Evolutionary conservation across 179 eudicot species (phyloP), one percentile per base, ranked within the genome.

Genomic region (Gypsophila paniculata): DNA sequence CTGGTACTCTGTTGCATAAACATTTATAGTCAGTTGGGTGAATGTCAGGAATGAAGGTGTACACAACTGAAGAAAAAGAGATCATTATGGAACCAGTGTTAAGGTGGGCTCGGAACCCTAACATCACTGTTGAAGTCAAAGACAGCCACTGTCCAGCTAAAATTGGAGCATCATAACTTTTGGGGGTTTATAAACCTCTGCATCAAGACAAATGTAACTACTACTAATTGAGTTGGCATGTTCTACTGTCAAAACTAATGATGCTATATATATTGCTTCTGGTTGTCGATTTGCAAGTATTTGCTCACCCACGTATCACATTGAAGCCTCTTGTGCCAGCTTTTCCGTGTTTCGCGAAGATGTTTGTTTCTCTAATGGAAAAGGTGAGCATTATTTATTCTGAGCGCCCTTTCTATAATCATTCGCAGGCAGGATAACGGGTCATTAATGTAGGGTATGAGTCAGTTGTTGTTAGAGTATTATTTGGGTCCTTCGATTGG

Each of bases 311-410:
- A 21, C 96, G 97, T n/a, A 84, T 93, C 61, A 89, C 96, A 54
- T 77, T 93, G 58, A 93, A 93, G 90, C 98, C 98, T 21, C 78
- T 93, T 75, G 98, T 93, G 77, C 98, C 98, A 74, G 88, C 90
- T 71, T 91, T 93, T 81, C 98, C 98, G 52, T 93, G 98, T 77
- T 93, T 93, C 72, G 96, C 98, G 38, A 91, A 85, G 19, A 91
- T 93, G 77, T 81, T 44, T 69, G 91, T 93, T n/a, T 91, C 97
- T 70, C 95, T 93, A 62, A 93, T 93, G 98, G 97, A 91, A 70
- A 93, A 93, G 98, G 98, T 93, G 66, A 39, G 81, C 19, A 25
- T 6, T 58, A 6, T 53, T 25, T 23, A 10, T 65, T 63, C 14
- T 29, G 3, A n/a, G n/a, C n/a, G n/a, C n/a, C n/a, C n/a, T n/a